Conservation (phyloP, 495 filamentous ascomycete genomes). For the Penicillium verhagenii region DNA sequence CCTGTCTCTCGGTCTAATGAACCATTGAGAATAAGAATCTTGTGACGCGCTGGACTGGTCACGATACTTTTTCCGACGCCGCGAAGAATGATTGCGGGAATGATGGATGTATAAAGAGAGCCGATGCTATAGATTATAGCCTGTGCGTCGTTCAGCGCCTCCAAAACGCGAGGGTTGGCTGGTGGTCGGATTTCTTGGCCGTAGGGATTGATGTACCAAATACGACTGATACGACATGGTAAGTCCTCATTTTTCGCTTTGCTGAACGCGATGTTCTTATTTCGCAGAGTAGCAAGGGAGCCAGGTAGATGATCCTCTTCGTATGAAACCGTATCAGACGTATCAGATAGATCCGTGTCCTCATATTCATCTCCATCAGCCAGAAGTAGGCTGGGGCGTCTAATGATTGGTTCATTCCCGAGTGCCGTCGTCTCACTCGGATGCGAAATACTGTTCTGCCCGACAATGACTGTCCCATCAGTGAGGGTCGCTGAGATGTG, state of each 20-base stretch:
- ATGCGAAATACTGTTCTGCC: constrained; percentile 91
- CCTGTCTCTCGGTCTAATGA: constrained; percentile 84
- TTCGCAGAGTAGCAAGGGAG: constrained; percentile 72
- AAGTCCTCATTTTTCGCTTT: constrained; percentile 73
- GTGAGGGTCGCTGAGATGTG: constrained; percentile 84
- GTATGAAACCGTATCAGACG: constrained; percentile 34
- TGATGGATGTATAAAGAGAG: constrained; percentile 76
- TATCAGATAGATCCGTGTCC: constrained; percentile 69
- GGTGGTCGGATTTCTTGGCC: constrained; percentile 82
- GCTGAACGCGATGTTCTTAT: constrained; percentile 74
- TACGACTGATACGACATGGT: constrained; percentile 69
- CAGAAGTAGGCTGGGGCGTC: constrained; percentile 39
- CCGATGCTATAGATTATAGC: constrained; percentile 89
- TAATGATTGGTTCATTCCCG: constrained; percentile 25
- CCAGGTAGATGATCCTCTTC: constrained; percentile 91
- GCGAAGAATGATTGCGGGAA: constrained; percentile 59
- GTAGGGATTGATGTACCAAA: constrained; percentile 98
- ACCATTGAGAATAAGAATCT: constrained; percentile 85
- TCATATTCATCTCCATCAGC: constrained; percentile 50
- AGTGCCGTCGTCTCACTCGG: constrained; percentile 60
- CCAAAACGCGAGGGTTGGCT: constrained; percentile 76
- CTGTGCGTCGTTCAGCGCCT: constrained; percentile 58
- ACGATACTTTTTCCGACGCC: constrained; percentile 43
- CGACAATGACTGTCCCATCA: constrained; percentile 77
- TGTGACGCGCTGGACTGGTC: constrained; percentile 53